Base-by-base conservation (phyloP, 148 eudicot genomes). In the Rhododendron simsii region DNA sequence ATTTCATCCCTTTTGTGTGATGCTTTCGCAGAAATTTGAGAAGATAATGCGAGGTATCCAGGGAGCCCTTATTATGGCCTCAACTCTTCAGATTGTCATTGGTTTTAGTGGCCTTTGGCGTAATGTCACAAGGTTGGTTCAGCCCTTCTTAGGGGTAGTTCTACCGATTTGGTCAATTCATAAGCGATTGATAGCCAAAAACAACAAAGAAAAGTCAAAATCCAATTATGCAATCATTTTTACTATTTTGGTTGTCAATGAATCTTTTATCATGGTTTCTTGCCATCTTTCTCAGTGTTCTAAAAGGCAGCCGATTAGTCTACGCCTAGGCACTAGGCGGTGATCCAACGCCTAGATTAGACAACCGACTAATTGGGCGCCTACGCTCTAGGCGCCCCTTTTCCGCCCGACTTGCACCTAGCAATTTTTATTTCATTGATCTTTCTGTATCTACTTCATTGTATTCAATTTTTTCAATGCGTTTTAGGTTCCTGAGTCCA, bases 101-200 rank as follows among this genome's bases (percentile, higher is more conserved):
- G 99, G 99, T 37, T 97, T 95, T 88, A 95, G 98, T 91, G 98
- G 98, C 86, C 91, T 95, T 78, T 97, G 99, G 99, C 93, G 98
- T 16, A 93, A 92, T 89, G 92, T 94, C 10, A 85, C 89, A 20
- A 93, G 99, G 99, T 96, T 21, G 33, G 89, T 80, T 71, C 6
- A 12, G 21, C 6, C 2, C 53, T 51, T 71, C 9, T 18, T 15
- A 33, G 2, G 47, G 35, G 18, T 78, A 78, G 15, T 33, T 20
- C n/a, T 57, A 33, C 47, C 18, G 15, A 81, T 12, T 81, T 81
- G 73, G 30, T 79, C 21, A 7, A 71, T 71, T 71, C 37, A 3
- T 71, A 71, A 7, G 35, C 0, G 18, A 47, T 33, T 71, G 20
- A 71, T 71, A 78, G 47, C 45, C 3, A 2, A 75, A 51, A 75